Base-by-base conservation (phyloP, 768 basidiomycete species). In the Stropharia rugosoannulata region DNA sequence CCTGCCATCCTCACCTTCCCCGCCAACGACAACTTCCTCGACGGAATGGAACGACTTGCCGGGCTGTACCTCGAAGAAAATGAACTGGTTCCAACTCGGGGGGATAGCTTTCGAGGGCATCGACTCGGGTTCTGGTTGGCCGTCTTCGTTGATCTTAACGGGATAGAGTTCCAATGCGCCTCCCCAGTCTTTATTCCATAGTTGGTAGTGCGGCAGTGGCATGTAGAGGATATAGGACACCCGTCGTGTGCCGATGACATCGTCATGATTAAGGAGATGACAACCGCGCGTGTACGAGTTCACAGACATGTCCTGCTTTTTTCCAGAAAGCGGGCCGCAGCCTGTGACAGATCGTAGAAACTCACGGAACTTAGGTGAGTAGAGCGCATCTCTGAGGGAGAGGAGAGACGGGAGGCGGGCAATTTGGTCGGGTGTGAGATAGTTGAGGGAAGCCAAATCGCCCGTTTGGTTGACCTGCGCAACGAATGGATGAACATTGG, bases 181-280 rank as follows among this genome's bases (percentile, higher is more conserved):
- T 35, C 96, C 96, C 86, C 90, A 97, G 58, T 90, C 87, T 42
- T 84, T 80, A 66, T 89, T 81, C 96, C 96, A 98, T 44, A 83
- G 77, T 57, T 84, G 77, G 64, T 80, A 81, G 68, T 79, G 72
- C 25, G 89, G 87, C 59, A 88, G 80, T 16, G 95, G 95, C 81
- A 98, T 90, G 74, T 98, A 98, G 47, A 98, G 86, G 73, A 98
- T 96, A 76, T 96, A 98, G 1, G 93, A 95, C 51, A 98, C 90
- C 40, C 93, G 84, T 22, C 96, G 88, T 7, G 93, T 84, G 58
- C 94, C 94, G 66, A 98, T 98, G 22, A 96, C 95, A 70, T 98
- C 96, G 85, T 98, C 96, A 77, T 98, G 96, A 71, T 96, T 93
- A 65, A 98, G 86, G 9, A 98, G 82, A 72, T 98, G 95, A 69